These are phyloP conservation scores for Solanum chilense DNA, from an alignment of 257 asterid genomes.

Conservation along the genomic window DNA sequence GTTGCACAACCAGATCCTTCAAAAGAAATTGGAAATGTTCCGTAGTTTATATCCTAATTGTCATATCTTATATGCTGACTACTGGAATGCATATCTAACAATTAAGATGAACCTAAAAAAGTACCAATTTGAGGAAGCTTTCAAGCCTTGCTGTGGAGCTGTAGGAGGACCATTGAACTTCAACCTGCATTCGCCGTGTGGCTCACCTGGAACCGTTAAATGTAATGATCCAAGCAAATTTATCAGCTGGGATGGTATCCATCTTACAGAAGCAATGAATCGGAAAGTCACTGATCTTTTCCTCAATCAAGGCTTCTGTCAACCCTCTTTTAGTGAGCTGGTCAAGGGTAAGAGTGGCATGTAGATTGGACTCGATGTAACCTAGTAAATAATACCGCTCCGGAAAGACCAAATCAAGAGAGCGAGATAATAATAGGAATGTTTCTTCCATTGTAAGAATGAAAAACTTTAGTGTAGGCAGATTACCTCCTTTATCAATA, in stretches of 20 bases:
- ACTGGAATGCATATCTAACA: slow-evolving; percentile 28
- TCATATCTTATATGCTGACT: slow-evolving; percentile 26
- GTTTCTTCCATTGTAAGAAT: not conserved
- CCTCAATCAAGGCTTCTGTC: slow-evolving; percentile 30
- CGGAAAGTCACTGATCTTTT: slow-evolving; percentile 22
- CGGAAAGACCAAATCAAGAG: slow-evolving; percentile 13
- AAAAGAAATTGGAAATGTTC: slow-evolving; percentile 8
- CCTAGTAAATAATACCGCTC: slow-evolving; percentile 3
- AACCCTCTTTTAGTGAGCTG: slow-evolving; percentile 19
- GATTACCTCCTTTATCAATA: not conserved
- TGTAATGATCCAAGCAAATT: slow-evolving; percentile 20
- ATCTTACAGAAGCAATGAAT: slow-evolving; percentile 32
- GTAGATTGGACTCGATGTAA: not conserved
- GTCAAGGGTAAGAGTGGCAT: slow-evolving; percentile 7
- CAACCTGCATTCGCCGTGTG: not conserved
- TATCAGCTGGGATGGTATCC: slow-evolving; percentile 32
- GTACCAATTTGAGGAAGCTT: slow-evolving; percentile 27
- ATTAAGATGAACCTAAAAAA: slow-evolving; percentile 12
- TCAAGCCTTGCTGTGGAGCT: slow-evolving; percentile 28
- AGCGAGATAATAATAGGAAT: slow-evolving; percentile 9
- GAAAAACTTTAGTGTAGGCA: not conserved
- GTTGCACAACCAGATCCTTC: slow-evolving; percentile 30
- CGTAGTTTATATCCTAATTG: slow-evolving; percentile 10
- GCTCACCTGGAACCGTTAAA: slow-evolving; percentile 9
- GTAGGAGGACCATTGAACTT: slow-evolving; percentile 1